These are phyloP conservation scores for Madurella mycetomatis DNA, from an alignment of 2,329 filamentous ascomycete genomes.

Conservation along the genomic window DNA sequence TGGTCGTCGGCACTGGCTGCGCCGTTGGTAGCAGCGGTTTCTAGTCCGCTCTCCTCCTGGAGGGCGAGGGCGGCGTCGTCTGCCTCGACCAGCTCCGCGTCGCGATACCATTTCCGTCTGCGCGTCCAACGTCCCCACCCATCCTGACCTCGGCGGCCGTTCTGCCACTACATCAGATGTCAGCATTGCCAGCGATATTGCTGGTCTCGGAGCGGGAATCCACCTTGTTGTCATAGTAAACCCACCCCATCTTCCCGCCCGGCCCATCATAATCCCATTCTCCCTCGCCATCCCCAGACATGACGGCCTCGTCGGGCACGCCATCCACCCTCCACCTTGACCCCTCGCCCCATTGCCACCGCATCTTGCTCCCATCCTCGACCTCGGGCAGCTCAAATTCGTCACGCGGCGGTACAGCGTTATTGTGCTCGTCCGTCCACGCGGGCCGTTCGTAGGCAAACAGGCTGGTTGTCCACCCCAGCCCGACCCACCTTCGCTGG, in stretches of 20 bases:
- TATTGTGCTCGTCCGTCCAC: slow-evolving; percentile 96
- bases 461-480: slow-evolving; percentile 90
- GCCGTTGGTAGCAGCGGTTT: slow-evolving; percentile 33
- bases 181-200: not conserved
- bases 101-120: slow-evolving; percentile 90
- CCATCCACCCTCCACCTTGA: slow-evolving; percentile 86
- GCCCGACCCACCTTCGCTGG: slow-evolving; percentile 87
- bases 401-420: slow-evolving; percentile 70
- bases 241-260: slow-evolving; percentile 74
- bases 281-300: slow-evolving; percentile 29
- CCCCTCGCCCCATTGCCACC: slow-evolving; percentile 74
- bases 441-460: slow-evolving; percentile 84
- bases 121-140: slow-evolving; percentile 94
- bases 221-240: slow-evolving; percentile 97
- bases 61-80: slow-evolving; percentile 26
- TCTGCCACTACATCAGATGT: slow-evolving; percentile 65
- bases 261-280: slow-evolving; percentile 52
- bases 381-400: slow-evolving; percentile 60
- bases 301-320: slow-evolving; percentile 49
- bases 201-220: not conserved
- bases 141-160: slow-evolving; percentile 76
- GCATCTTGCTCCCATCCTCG: slow-evolving; percentile 53
- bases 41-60: slow-evolving; percentile 17
- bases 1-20: slow-evolving; percentile 37
- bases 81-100: slow-evolving; percentile 88